Conservation (phyloP, 1,284 basidiomycete species). For the Sanghuangporus baumii region DNA sequence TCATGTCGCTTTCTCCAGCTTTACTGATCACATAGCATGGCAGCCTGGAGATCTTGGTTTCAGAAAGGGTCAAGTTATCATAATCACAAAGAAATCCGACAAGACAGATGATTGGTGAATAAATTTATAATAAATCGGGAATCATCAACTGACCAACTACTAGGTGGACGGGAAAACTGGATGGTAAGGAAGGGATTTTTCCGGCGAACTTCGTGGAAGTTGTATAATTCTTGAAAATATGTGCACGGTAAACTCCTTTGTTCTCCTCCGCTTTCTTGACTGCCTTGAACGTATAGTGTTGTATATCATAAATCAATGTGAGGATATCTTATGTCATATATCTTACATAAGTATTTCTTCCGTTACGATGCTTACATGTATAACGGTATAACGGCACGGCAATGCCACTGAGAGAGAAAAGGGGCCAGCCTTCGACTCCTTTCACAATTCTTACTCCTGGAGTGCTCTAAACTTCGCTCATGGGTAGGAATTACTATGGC, state of each 20-base stretch:
- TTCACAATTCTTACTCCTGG: background rate
- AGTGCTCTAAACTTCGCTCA: slow-evolving; percentile 19
- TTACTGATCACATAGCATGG: background rate
- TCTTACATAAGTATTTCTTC: too few relatives aligned
- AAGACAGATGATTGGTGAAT: slow-evolving; percentile 75
- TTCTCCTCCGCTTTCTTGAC: background rate
- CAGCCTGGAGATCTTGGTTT: slow-evolving; percentile 80
- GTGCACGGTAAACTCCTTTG: background rate
- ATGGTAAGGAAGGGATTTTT: slow-evolving; percentile 43
- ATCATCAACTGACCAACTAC: background rate
- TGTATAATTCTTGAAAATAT: slow-evolving; percentile 24
- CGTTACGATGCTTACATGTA: background rate
- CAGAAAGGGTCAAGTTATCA: slow-evolving; percentile 78
- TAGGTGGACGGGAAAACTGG: slow-evolving; percentile 66
- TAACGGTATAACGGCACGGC: background rate
- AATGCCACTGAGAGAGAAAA: background rate
- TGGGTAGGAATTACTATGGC: slow-evolving; percentile 29
- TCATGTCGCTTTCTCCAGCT: background rate
- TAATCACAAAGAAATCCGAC: slow-evolving; percentile 67
- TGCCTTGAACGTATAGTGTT: background rate
- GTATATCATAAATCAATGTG: background rate
- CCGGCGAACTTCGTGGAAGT: slow-evolving; percentile 53
- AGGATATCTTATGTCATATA: too few relatives aligned
- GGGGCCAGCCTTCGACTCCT: background rate
- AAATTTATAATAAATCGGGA: background rate